Base-by-base conservation (phyloP, 148 eudicot species). In the Fagopyrum esculentum region DNA sequence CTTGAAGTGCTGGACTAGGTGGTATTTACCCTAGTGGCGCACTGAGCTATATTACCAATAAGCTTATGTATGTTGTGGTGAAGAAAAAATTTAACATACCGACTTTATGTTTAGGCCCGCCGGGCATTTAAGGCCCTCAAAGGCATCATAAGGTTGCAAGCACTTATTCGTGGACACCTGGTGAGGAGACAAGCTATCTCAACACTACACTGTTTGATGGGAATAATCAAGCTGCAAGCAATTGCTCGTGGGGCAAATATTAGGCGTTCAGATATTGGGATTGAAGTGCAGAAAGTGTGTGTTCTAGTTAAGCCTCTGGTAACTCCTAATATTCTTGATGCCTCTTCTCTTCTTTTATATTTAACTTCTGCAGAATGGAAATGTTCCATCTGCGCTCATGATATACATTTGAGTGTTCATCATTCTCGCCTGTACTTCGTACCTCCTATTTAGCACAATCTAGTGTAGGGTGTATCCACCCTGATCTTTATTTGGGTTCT, bases 121-220 rank as follows among this genome's bases (percentile, higher is more conserved):
- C 87, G 90, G 46, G 90, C 87, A 70, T 87, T 87, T 76, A 80
- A 82, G 83, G 87, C 87, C 19, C 76, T 87, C 73, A 87, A 81
- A 83, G 90, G 90, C 69, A 87, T 87, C 52, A 87, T 87, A 81
- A 83, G 87, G 85, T 81, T 87, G 76, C 90, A 87, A 76, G 90
- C 90, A 68, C 85, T 87, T 51, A 81, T 87, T 78, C 90, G 90
- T 77, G 90, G 90, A 66, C 87, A 87, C 75, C 57, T 87, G 73
- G 90, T 87, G 74, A 77, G 90, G 72, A 76, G 90, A 81, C 87
- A 87, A 79, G 90, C 87, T 72, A 79, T 84, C 74, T 82, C 90
- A 64, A 84, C 90, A 75, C 77, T 87, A 52, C 64, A 79, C 63
- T 81, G 86, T 71, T 78, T 81, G 44, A 57, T 83, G 70, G 85